Base-by-base conservation (phyloP, 2,329 filamentous ascomycete species). In the Talaromyces sp. region DNA sequence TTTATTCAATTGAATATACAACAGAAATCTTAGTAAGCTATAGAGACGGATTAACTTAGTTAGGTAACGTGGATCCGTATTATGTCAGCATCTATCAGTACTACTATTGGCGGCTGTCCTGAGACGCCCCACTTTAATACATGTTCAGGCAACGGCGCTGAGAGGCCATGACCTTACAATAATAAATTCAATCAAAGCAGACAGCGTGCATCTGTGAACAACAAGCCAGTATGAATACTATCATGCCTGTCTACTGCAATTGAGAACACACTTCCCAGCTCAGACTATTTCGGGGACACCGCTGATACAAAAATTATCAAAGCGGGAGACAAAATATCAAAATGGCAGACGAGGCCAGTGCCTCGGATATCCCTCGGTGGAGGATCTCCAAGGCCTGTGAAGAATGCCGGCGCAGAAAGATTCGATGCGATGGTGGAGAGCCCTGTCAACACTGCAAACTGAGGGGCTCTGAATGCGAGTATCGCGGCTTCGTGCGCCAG, bases 391-490 rank as follows among this genome's bases (percentile, higher is more conserved):
- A 75, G 54, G 75, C 75, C 0, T 77, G 75, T 57, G 70, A 77
- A 63, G 74, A 77, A 62, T 77, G 75, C 59, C 71, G 75, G 21
- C 70, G 73, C 57, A 68, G 75, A 57, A 77, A 77, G 65, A 75
- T 77, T 63, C 72, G 72, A 29, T 77, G 75, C 65, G 73, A 75
- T 61, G 75, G 74, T 17, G 56, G 66, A 29, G 68, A 68, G n/a
- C 75, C 75, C 58, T 77, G 75, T 66, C 74, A 76, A 63, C 74
- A 73, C 54, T 77, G 75, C 59, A 66, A 71, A 24, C 59, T 67
- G 54, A 65, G 73, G 12, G 65, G 67, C 17, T 70, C 69, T 1
- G 64, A 68, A 1, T 75, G 74, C 57, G 54, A 73, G n/a, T 75
- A 75, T 57, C 69, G 74, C n/a, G 71, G 74, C 10, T 66, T 74